Conservation (phyloP, 768 basidiomycete species). For the Trametes cinnabarina region DNA sequence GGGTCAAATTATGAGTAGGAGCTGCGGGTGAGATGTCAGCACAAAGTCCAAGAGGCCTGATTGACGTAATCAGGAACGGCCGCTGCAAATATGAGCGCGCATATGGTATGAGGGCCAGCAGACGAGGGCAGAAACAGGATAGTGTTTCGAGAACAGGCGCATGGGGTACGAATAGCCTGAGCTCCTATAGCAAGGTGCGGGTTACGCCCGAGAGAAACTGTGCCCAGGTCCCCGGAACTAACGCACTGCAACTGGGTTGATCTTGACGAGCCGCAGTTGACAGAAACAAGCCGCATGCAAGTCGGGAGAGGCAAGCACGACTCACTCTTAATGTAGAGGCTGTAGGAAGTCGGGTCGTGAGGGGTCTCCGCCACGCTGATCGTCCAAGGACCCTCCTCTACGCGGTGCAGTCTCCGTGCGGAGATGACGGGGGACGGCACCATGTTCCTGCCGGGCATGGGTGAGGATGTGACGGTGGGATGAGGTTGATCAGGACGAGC, state of each 20-base stretch:
- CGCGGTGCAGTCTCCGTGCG: constrained; percentile 46
- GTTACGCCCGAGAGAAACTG: not conserved
- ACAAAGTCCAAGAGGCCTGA: constrained; percentile 6
- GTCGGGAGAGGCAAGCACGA: constrained; percentile 24
- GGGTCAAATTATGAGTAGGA: constrained; percentile 85
- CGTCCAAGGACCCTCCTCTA: constrained; percentile 84
- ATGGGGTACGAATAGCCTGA: not conserved
- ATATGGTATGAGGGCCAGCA: constrained; percentile 16
- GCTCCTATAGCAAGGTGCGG: not conserved
- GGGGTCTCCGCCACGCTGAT: constrained; percentile 87
- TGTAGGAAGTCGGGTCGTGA: constrained; percentile 69
- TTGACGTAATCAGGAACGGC: constrained; percentile 19
- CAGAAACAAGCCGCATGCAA: constrained; percentile 18
- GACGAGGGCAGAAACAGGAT: not conserved
- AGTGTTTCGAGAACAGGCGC: not conserved
- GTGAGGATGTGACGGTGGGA: constrained; percentile 11
- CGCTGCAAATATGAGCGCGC: constrained; percentile 16
- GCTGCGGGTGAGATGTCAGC: constrained; percentile 49
- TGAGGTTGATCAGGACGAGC: constrained; percentile 11
- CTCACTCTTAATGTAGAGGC: constrained; percentile 90
- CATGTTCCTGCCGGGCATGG: constrained; percentile 28
- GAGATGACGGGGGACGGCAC: constrained; percentile 29
- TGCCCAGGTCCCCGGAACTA: not conserved
- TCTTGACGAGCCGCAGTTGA: constrained; percentile 9
- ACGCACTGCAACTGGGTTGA: not conserved